Percentiles rank a stretch among this genome's conserved stretches.
Evolutionary conservation across 495 filamentous ascomycete species (phyloP).

Genomic region (Penicillium desertorum): DNA sequence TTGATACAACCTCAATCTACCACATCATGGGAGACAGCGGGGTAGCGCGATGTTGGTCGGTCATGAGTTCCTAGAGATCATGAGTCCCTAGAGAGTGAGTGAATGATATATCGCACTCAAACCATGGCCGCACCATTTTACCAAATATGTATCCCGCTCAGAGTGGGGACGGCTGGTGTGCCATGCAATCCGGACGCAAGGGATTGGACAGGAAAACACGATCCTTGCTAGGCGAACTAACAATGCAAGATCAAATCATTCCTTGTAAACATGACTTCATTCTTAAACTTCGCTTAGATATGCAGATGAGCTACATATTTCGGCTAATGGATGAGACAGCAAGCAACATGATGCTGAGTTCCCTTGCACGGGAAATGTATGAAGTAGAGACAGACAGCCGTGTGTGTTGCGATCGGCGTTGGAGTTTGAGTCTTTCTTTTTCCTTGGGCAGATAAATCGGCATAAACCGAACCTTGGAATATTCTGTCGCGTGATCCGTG

Average conservation of each 20-base stretch:
- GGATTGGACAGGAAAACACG: conserved; percentile 12
- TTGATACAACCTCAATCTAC: conserved; percentile 22
- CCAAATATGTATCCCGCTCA: conserved; percentile 3
- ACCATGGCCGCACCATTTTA: neutral
- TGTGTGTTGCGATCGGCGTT: conserved; percentile 5
- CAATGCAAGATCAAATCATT: conserved; percentile 14
- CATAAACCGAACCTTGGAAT: neutral
- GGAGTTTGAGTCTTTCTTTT: no score
- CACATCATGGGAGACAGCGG: conserved; percentile 9
- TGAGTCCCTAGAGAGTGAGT: neutral
- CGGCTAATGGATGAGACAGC: neutral
- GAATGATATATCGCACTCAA: neutral
- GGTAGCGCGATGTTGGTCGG: neutral
- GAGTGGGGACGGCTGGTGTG: conserved; percentile 5
- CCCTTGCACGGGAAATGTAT: neutral
- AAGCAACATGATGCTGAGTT: neutral
- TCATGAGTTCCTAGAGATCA: neutral
- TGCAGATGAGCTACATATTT: conserved; percentile 4
- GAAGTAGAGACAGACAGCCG: neutral
- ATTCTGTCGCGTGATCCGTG: conserved; percentile 2
- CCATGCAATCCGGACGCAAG: conserved; percentile 22
- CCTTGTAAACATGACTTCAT: conserved; percentile 3
- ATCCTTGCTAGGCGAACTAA: conserved; percentile 3
- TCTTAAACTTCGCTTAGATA: conserved; percentile 1
- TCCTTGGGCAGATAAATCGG: neutral